phyloP scores from a whole-genome alignment of 768 basidiomycete species.

The Pleurotus platypus region DNA sequence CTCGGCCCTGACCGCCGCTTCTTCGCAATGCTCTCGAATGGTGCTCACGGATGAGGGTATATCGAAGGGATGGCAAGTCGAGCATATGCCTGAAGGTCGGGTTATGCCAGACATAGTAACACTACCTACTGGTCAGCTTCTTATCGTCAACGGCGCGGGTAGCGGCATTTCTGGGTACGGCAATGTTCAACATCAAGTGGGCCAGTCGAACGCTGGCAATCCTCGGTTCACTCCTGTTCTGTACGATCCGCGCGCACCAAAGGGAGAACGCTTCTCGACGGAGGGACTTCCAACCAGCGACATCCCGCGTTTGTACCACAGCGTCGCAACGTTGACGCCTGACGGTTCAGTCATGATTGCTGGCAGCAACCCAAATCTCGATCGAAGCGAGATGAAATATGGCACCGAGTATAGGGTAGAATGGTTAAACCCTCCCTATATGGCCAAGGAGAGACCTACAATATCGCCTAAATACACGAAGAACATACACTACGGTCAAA shows the following conservation, averaged over 20 bases:
- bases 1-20: slow-evolving; percentile 71
- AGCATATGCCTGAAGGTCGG: slow-evolving; percentile 70
- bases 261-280: slow-evolving; percentile 55
- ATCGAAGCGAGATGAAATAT: slow-evolving; percentile 67
- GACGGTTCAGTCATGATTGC: slow-evolving; percentile 72
- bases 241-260: slow-evolving; percentile 56
- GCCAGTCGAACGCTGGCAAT: slow-evolving; percentile 74
- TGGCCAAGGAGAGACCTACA: slow-evolving; percentile 55
- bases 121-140: slow-evolving; percentile 69
- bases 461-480: slow-evolving; percentile 28
- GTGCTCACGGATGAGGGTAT: slow-evolving; percentile 64
- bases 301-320: slow-evolving; percentile 79
- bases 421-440: slow-evolving; percentile 82
- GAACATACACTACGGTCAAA: slow-evolving; percentile 42
- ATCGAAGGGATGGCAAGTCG: slow-evolving; percentile 65
- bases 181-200: slow-evolving; percentile 66
- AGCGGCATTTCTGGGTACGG: slow-evolving; percentile 77
- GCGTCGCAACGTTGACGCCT: slow-evolving; percentile 78
- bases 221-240: slow-evolving; percentile 66
- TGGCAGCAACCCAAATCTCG: slow-evolving; percentile 82
- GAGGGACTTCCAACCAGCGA: slow-evolving; percentile 57
- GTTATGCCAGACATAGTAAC: slow-evolving; percentile 81
- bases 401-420: slow-evolving; percentile 90
- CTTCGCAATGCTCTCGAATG: slow-evolving; percentile 70
- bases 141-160: slow-evolving; percentile 75